Evolutionary conservation across 1,284 basidiomycete genomes (phyloP), one percentile per base, ranked within the genome.

Genomic region (Pholiota adiposa): DNA sequence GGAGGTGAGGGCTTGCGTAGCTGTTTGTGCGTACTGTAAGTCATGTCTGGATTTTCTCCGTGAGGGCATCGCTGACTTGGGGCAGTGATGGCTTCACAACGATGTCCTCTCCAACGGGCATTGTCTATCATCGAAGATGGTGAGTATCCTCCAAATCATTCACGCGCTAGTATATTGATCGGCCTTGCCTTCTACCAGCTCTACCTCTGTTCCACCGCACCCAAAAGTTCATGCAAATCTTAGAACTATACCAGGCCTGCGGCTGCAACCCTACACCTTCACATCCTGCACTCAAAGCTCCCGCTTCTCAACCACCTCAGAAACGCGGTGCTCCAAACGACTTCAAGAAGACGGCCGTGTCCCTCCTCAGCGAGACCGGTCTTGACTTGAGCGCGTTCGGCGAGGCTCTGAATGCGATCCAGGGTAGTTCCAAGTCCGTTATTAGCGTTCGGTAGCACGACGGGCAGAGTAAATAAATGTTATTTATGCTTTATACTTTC

Each of bases 21-120:
- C 84, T 27, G 85, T 85, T 54, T 85, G 85, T 59, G 89, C 88
- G 23, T 89, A 87, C 70, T 68, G 86, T 88, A 66, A 72, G 85
- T 77, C 21, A 48, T 49, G 21, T 58, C 6, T 36, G 27, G 9
- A 16, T 43, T 51, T 54, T 54, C 21, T n/a, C n/a, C n/a, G n/a
- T n/a, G n/a, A 33, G 9, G 52, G 27, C 12, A 21, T 12, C 19
- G 6, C 23, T 62, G 44, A 61, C 41, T 36, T 18, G 7, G 4
- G 33, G 4, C 31, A 81, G 79, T 82, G 27, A 82, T 82, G 77
- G 61, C 65, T 23, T 61, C 61, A 16, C 70, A 72, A 27, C 67
- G 70, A 3, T 59, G 77, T 52, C 70, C 75, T 14, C 67, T 72
- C 0, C 67, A 69, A 23, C 72, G 78, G 38, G 81, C 80, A 7